Base-by-base conservation (phyloP, 2,329 filamentous ascomycete genomes). In the Calonectria pseudoturangicola region DNA sequence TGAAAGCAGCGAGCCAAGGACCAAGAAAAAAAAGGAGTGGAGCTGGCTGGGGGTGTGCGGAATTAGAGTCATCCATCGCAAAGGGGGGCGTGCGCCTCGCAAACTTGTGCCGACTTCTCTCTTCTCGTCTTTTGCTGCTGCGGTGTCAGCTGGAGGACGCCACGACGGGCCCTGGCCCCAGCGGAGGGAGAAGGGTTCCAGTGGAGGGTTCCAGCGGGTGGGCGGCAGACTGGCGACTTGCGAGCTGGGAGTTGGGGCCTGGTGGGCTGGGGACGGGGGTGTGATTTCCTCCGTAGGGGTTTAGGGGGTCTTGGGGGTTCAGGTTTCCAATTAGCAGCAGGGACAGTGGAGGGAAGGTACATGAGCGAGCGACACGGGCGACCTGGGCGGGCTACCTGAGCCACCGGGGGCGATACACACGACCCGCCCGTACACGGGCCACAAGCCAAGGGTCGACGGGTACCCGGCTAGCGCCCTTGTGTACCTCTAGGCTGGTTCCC, bases 141-240 rank as follows among this genome's bases (percentile, higher is more conserved):
- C 66, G 71, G 76, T 79, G 78, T 80, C 78, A 80, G 78, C 78
- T 80, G 78, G 77, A 78, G 67, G 68, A 75, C 78, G 78, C 78
- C 78, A 80, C 78, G 73, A 76, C 70, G 70, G 66, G 75, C 78
- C 78, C 77, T 78, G 72, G 78, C 73, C 50, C 75, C 76, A 77
- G 76, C 66, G 75, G 69, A 60, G 50, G 56, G 45, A 56, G 39
- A 51, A 63, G 27, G 69, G 47, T 56, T 54, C 54, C 45, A 70
- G 67, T 21, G 28, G 51, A 63, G 56, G 69, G 64, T 62, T 68
- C 66, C 54, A 62, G 66, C 68, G 68, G 62, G 33, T 51, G 51
- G 62, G 68, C 63, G 69, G 67, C 48, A 56, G 21, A 54, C 50
- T 67, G 65, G 51, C 63, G 50, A 66, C 50, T 71, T 71, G 69